Base-by-base conservation (phyloP, 805 yeast genomes). In the Kodamaea hsintzibuensis region DNA sequence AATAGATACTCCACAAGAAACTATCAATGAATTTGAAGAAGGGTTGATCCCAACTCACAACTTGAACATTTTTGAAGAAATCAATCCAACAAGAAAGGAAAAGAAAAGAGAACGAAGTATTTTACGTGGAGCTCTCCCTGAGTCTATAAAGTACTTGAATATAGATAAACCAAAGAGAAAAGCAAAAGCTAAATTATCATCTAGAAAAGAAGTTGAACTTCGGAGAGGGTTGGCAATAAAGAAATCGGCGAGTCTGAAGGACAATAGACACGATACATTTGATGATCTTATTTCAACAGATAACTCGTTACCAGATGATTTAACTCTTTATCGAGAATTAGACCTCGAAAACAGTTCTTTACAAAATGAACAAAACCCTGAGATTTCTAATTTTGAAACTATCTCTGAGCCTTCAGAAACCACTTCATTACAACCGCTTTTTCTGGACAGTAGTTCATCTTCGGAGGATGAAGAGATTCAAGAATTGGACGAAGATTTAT, bases 151-250 rank as follows among this genome's bases (percentile, higher is more conserved):
- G 53, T 54, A 76, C 18, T 58, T 72, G 7, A 62, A 59, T 5
- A 57, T 66, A 12, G 72, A 63, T 47, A 63, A 63, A 42, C 54
- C 57, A 22, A 59, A 42, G 19, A 40, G 25, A 37, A 57, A 54
- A 14, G 42, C 37, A 16, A 53, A 22, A 14, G 22, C 22, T 13
- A 10, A 39, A 22, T 43, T 33, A 22, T 22, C 3, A 4, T 22
- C 25, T 9, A 19, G 50, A 5, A 47, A 43, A 25, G 47, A 52
- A n/a, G 39, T 52, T 7, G 66, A 65, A 37, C 60, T 66, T 22
- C 60, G 79, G 44, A 71, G 65, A 52, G 80, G 80, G 2, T 56
- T 74, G 49, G 80, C 78, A 2, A 55, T 70, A 6, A 64, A 62
- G 51, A 74, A 73, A 52, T 42, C 35, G 16, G 40, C 45, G 4